Evolutionary conservation across 169 alveolate species (phyloP), one percentile per base, ranked within the genome.

Genomic region (Eimeria sp.): DNA sequence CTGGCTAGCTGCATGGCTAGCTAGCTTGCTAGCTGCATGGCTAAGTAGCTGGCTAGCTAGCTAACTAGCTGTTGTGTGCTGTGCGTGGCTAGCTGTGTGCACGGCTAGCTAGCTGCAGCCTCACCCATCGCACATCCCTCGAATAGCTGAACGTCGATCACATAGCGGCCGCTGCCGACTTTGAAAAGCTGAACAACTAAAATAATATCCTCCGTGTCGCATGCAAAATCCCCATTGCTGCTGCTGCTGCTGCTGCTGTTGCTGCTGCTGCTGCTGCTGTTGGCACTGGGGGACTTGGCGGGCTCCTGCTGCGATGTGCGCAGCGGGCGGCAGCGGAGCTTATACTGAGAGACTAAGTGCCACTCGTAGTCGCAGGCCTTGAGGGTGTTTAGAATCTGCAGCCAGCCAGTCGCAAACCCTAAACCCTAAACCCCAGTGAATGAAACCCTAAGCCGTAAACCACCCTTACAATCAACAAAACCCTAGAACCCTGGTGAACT

Each of bases 121-220:
- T 58, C 60, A 95, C 97, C 85, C 74, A 95, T 62, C 4, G 97
- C 71, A 18, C 88, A 30, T 10, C 97, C 97, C 16, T 95, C 97
- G 77, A 95, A 95, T 54, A 95, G 95, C 95, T 95, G 97, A 0
- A 95, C 97, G 66, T 95, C 97, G 71, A 95, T 83, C 18, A 95
- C 66, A 40, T 90, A 95, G 10, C 95, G 94, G 27, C 97, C n/a
- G 43, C 89, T 54, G 76, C 96, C 95, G 62, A 90, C 68, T 58
- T 95, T 89, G 56, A 58, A 88, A 8, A 95, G 95, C 64, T 89
- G 95, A 30, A 95, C 52, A 0, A 94, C 40, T 80, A 95, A 83
- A 27, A 95, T 72, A 40, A 95, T 74, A 43, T 66, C 91, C 16
- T 89, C 95, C 11, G 72, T 80, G 52, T 80, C 89, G 80, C 91